Conservation (phyloP, 768 basidiomycete genomes). For the Tulasnella sp. region DNA sequence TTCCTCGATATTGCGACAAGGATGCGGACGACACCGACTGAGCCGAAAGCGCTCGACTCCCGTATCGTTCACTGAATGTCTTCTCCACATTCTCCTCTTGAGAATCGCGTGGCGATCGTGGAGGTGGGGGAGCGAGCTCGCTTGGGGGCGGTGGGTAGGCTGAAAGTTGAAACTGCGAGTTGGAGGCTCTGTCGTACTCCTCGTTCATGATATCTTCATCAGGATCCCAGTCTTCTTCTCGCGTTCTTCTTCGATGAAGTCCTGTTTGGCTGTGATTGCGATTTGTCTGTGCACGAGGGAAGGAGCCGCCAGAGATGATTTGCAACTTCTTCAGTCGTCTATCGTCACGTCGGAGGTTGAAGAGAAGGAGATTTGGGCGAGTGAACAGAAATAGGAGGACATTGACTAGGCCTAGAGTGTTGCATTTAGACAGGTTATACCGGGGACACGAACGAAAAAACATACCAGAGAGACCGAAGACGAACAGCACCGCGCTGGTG, state of each 20-base stretch:
- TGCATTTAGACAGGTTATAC: background rate
- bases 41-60: no score
- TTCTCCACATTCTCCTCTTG: no score
- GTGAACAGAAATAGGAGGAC: conserved; percentile 15
- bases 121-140: background rate
- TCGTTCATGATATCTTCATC: background rate
- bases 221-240: background rate
- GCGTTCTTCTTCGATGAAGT: background rate
- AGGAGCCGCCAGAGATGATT: background rate
- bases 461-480: conserved; percentile 10
- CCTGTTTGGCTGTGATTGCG: background rate
- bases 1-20: no score
- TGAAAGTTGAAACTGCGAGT: background rate
- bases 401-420: conserved; percentile 3
- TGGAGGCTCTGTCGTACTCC: background rate
- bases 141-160: background rate
- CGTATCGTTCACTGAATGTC: no score
- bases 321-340: background rate
- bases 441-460: background rate
- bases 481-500: conserved; percentile 11
- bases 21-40: no score
- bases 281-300: background rate
- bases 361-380: conserved; percentile 14
- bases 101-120: background rate
- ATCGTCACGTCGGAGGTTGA: conserved; percentile 3